Base-by-base conservation (phyloP, 495 filamentous ascomycete genomes). In the Aspergillus campestris region DNA sequence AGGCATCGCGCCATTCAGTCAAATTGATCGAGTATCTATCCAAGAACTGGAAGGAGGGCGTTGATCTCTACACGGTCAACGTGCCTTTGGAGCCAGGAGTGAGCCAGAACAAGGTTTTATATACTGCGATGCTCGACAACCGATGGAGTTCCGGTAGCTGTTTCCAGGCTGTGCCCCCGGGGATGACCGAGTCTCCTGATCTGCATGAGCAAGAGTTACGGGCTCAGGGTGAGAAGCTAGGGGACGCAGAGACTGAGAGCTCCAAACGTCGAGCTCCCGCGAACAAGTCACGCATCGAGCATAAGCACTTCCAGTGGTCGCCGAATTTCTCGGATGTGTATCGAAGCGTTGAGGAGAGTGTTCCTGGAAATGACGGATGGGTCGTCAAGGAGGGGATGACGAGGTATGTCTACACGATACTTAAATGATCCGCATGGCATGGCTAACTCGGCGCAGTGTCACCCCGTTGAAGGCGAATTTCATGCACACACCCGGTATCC, bases 321-420 rank as follows among this genome's bases (percentile, higher is more conserved):
- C 92, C 92, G 1, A 80, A 80, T 45, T 92, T 95, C 62, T 68
- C 75, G 13, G 89, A 95, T 69, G 86, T 98, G 2, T 83, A 86
- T 60, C 75, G 80, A 49, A 89, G 83, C 42, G 88, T 95, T 24
- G 83, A 92, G 51, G 78, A 86, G 46, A 79, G 81, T 44, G 68
- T 67, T 39, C 85, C 88, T 11, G 92, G 92, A 15, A 94, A 90
- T 63, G 92, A 98, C 72, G 92, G 92, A 31, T 96, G 91, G 92
- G 82, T 81, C 10, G 84, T 98, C 9, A 85, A 85, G 62, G 81
- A 90, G 61, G 85, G 87, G 34, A 83, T 84, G 67, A 89, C 89
- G 5, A 95, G 89, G 89, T 94, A 64, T 55, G 73, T 73, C 41
- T 34, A 7, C n/a, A 24, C 36, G n/a, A 11, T 7, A 18, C 27